A percentile compares a stretch with the other conserved stretches of the same genome.
These are phyloP conservation scores for Ophiognomonia clavigignenti-juglandacearum DNA, from an alignment of 2,329 filamentous ascomycete species.

Conservation along the genomic window DNA sequence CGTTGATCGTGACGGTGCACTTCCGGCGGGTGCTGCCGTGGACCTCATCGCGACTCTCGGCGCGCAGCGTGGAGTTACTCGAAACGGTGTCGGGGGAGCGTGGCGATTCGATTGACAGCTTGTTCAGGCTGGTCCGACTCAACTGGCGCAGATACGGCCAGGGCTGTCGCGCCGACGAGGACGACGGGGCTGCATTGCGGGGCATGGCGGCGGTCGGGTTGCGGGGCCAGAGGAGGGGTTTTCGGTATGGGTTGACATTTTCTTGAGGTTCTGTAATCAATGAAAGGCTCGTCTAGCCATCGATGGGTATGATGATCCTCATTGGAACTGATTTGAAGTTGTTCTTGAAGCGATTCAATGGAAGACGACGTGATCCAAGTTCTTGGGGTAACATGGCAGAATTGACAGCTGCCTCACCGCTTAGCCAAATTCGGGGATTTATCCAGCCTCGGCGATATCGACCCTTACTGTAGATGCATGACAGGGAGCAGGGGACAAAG, in stretches of 20 bases:
- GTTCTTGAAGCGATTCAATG: background rate
- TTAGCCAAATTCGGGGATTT: background rate
- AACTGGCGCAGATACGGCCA: constrained; percentile 52
- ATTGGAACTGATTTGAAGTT: too few relatives aligned
- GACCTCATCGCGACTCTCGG: constrained; percentile 23
- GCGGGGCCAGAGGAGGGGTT: background rate
- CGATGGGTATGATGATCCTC: too few relatives aligned
- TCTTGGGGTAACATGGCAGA: constrained; percentile 2
- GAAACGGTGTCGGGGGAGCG: constrained; percentile 45
- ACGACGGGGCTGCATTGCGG: constrained; percentile 34
- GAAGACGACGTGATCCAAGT: background rate
- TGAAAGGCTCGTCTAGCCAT: background rate
- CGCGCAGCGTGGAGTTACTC: constrained; percentile 43
- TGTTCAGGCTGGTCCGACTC: constrained; percentile 44
- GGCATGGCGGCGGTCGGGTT: constrained; percentile 26
- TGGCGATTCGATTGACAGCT: constrained; percentile 30
- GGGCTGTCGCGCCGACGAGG: constrained; percentile 40
- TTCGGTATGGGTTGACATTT: constrained; percentile 1
- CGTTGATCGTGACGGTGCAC: constrained; percentile 59
- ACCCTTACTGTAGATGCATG: too few relatives aligned
- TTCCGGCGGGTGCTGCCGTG: constrained; percentile 35
- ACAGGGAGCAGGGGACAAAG: too few relatives aligned
- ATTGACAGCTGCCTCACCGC: constrained; percentile 6
- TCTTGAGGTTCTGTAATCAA: background rate
- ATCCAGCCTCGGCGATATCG: background rate